Base-by-base conservation (phyloP, 192 early-diverging fungal genomes). In the Geranomyces variabilis region DNA sequence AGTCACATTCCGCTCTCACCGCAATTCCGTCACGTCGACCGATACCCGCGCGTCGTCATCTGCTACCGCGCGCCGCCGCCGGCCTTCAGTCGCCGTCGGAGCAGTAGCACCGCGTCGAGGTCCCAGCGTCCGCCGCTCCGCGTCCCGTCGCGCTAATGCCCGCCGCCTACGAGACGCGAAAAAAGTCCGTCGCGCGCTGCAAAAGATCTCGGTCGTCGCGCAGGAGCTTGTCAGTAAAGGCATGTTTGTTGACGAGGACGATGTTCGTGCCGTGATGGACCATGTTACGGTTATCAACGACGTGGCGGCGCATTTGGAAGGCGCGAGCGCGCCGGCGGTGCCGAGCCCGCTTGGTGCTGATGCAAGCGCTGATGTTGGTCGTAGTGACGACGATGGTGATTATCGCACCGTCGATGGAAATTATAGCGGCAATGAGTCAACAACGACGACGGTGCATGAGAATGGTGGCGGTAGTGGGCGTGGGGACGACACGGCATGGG, bases 221-320 rank as follows among this genome's bases (percentile, higher is more conserved):
- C 17, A 60, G 58, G 29, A 60, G 28, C 58, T 60, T 7, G 58
- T 60, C 19, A 34, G 17, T 60, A 60, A 29, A 34, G 31, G 31
- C 22, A 33, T 33, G 29, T 60, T 60, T 60, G 58, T 60, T 8
- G 58, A 60, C 31, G 29, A 28, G 15, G 58, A 26, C 17, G 58
- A 60, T 33, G 15, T 60, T 17, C 17, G 17, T 5, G 58, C 58
- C 9, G 31, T 60, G 22, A 31, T 26, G 58, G 58, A 60, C 8
- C 58, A 60, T 34, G 21, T 60, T 26, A 29, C 15, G 24, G 58
- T 33, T 17, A 60, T 60, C 58, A 60, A 19, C 5, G 29, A 29
- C 31, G 58, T 34, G 2, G 58, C 58, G 4, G 29, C 24, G 7
- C 29, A 34, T 60, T 60, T 28, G 36, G 36, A 41, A 41, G 36